Evolutionary conservation across 179 eudicot species (phyloP).

Genomic region (Sideroxylon spinosum): DNA sequence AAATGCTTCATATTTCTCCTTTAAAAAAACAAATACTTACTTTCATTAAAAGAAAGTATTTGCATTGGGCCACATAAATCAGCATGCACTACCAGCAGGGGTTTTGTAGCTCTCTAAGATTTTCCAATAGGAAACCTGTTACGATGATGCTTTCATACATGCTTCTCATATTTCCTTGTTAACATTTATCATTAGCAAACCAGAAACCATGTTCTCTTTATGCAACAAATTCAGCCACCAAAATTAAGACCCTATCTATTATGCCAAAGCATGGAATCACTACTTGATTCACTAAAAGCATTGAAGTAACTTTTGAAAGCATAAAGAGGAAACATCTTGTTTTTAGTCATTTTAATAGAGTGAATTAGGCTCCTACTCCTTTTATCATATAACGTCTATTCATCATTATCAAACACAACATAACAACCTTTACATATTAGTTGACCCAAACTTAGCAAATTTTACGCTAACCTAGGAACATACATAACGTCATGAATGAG

Average conservation of each 20-base stretch:
- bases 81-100: too few relatives aligned
- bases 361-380: background rate
- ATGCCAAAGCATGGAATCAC: background rate
- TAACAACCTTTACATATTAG: background rate
- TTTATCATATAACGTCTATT: background rate
- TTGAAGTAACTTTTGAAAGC: background rate
- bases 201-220: too few relatives aligned
- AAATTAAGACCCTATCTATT: too few relatives aligned
- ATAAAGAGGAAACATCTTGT: background rate
- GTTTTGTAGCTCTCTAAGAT: too few relatives aligned
- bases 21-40: too few relatives aligned
- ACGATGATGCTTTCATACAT: background rate
- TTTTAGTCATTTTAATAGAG: background rate
- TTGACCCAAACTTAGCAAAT: background rate
- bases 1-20: too few relatives aligned
- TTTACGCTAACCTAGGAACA: background rate
- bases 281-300: background rate
- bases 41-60: too few relatives aligned
- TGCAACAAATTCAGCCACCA: too few relatives aligned
- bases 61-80: too few relatives aligned
- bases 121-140: background rate
- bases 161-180: background rate
- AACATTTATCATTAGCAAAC: background rate
- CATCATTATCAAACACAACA: background rate
- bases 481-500: background rate